These are phyloP conservation scores for Cladosporium austrohemisphaericum DNA, from an alignment of 2,329 filamentous ascomycete species.

Conservation along the genomic window DNA sequence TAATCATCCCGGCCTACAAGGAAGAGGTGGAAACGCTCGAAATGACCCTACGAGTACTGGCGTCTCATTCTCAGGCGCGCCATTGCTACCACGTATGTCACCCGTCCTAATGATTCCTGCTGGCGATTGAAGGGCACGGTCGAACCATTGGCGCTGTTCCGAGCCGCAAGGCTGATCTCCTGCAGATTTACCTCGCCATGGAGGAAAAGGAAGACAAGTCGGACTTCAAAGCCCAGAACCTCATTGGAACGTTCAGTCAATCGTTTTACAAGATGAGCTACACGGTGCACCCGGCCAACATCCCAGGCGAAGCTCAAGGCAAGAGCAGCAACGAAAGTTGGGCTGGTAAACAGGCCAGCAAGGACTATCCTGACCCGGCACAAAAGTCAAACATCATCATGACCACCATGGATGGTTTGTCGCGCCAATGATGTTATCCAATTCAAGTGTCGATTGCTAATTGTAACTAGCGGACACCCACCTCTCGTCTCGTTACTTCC, in stretches of 20 bases:
- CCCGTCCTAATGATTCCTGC: background rate
- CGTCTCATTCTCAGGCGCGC: slow-evolving; percentile 61
- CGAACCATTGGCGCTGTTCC: background rate
- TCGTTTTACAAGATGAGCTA: slow-evolving; percentile 65
- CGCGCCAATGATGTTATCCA: slow-evolving; percentile 15
- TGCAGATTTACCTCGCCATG: slow-evolving; percentile 68
- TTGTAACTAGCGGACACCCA: slow-evolving; percentile 61
- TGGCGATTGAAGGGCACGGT: background rate
- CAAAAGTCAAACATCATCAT: slow-evolving; percentile 60
- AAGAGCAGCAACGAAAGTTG: slow-evolving; percentile 73
- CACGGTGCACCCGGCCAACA: slow-evolving; percentile 63
- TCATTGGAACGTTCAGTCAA: slow-evolving; percentile 61
- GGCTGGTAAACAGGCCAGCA: slow-evolving; percentile 63
- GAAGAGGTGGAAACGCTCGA: slow-evolving; percentile 66
- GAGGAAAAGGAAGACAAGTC: slow-evolving; percentile 63
- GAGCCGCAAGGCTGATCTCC: slow-evolving; percentile 16
- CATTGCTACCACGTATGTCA: slow-evolving; percentile 65
- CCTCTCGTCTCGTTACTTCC: slow-evolving; percentile 64
- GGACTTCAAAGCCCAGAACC: slow-evolving; percentile 57
- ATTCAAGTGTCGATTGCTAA: background rate
- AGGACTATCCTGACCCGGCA: slow-evolving; percentile 52
- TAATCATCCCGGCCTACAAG: slow-evolving; percentile 71
- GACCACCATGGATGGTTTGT: slow-evolving; percentile 69
- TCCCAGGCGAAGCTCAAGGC: slow-evolving; percentile 65
- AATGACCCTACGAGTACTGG: slow-evolving; percentile 66